Evolutionary conservation across 139 green algal species (phyloP), one percentile per base, ranked within the genome.

Genomic region (Zygnema cylindricum): DNA sequence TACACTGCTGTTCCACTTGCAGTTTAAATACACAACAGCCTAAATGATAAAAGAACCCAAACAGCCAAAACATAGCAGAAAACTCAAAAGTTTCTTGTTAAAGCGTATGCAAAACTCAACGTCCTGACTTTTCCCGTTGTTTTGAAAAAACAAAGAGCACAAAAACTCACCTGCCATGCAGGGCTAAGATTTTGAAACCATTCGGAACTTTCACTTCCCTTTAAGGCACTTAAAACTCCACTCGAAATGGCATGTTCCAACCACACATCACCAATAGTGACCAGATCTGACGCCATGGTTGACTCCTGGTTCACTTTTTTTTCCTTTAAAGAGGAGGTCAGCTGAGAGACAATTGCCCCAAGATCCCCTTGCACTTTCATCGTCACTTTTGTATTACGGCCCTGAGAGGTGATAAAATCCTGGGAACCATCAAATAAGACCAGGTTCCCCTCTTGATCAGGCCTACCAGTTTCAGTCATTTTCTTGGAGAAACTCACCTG

Each of bases 111-210:
- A n/a, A n/a, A n/a, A n/a, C n/a, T n/a, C n/a, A n/a, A n/a, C n/a
- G n/a, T n/a, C n/a, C n/a, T n/a, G n/a, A n/a, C n/a, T n/a, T n/a
- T n/a, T n/a, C n/a, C n/a, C n/a, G n/a, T n/a, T n/a, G n/a, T n/a
- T n/a, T n/a, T n/a, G n/a, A n/a, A 25, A 81, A 69, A 82, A 54
- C 36, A 39, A 11, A 54, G 35, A 76, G 77, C 36, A 54, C 7
- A 55, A 76, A 84, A 69, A 3, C 11, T 85, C 30, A 87, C 85
- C 78, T 89, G 85, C 85, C 43, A 89, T 25, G 33, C 33, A 35
- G 85, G 78, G 0, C 40, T 49, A 2, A 89, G 85, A 3, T 35
- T 36, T 39, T 90, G 69, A 63, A 89, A 89, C 85, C 85, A 89
- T 40, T 89, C 43, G 38, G 85, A 57, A 55, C 23, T 22, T 33